Conservation (phyloP, 306 rosid genomes). For the Casuarina glauca region DNA sequence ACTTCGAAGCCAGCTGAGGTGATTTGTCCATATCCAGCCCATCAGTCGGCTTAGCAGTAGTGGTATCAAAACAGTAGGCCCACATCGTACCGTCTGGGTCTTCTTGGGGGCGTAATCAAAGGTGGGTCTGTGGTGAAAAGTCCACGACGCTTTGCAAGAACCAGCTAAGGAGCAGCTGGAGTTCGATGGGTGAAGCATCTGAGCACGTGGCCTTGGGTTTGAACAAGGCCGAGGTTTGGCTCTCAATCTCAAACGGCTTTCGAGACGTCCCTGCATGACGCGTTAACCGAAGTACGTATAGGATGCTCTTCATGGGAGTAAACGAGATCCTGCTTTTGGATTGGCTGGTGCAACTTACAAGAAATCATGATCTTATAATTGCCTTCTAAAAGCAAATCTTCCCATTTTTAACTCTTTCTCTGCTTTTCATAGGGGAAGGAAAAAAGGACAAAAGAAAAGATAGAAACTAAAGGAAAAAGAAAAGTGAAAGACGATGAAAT, state of each 20-base stretch:
- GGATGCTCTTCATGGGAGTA: slow-evolving; percentile 71
- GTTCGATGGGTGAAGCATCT: background rate
- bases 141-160: too few species aligned
- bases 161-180: background rate
- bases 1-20: too few species aligned
- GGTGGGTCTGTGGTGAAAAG: too few species aligned
- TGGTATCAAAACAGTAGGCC: too few species aligned
- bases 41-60: too few species aligned
- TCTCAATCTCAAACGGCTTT: background rate
- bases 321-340: slow-evolving; percentile 29
- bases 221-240: background rate
- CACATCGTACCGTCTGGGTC: too few species aligned
- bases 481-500: slow-evolving; percentile 40
- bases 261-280: slow-evolving; percentile 67
- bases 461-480: slow-evolving; percentile 13
- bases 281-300: slow-evolving; percentile 50
- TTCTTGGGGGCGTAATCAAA: too few species aligned
- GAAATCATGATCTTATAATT: slow-evolving; percentile 62
- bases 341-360: slow-evolving; percentile 80
- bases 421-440: slow-evolving; percentile 56
- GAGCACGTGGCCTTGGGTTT: background rate
- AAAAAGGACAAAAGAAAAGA: slow-evolving; percentile 17
- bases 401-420: slow-evolving; percentile 44
- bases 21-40: too few species aligned
- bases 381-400: slow-evolving; percentile 35